Base-by-base conservation (phyloP, 108 stramenopile species). In the Chaetoceros muelleri region DNA sequence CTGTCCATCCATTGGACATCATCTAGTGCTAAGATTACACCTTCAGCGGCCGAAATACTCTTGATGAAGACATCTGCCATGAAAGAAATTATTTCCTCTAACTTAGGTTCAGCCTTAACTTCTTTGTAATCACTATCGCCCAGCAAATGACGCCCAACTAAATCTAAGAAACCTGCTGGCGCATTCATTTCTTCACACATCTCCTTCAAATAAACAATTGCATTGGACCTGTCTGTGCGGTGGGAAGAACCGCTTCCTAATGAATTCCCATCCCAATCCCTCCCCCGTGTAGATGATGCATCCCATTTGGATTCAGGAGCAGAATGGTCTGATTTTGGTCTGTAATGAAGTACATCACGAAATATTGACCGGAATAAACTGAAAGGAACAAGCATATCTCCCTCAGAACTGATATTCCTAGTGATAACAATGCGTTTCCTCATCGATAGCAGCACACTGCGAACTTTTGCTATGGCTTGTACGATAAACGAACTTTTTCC, bases 21-120 rank as follows among this genome's bases (percentile, higher is more conserved):
- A 55, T 87, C 85, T 16, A 87, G 50, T n/a, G 74, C 76, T 28
- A 87, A 48, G 34, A 87, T 31, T 2, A 80, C 79, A n/a, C 81
- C 40, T 22, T 66, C 49, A 0, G 61, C 62, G 48, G 74, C 57
- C 30, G 55, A 48, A 26, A 74, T 82, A 48, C 78, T 77, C 44
- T 65, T 44, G 49, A 75, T 65, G 58, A 82, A 85, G 3, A 73
- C 80, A 24, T 70, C 48, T 8, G 69, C 81, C 51, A 85, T 54
- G 49, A 81, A 85, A 22, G 69, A 30, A n/a, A 76, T 74, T 48
- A 85, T 69, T 24, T 24, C 53, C 8, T 70, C 48, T 16, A 73
- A 27, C 24, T 73, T 58, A 1, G 55, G 29, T 53, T 65, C 71
- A 30, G 55, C 53, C 21, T 55, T 40, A 47, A 55, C 46, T 1